Base-by-base conservation (phyloP, 2,329 filamentous ascomycete species). In the Colletotrichum truncatum region DNA sequence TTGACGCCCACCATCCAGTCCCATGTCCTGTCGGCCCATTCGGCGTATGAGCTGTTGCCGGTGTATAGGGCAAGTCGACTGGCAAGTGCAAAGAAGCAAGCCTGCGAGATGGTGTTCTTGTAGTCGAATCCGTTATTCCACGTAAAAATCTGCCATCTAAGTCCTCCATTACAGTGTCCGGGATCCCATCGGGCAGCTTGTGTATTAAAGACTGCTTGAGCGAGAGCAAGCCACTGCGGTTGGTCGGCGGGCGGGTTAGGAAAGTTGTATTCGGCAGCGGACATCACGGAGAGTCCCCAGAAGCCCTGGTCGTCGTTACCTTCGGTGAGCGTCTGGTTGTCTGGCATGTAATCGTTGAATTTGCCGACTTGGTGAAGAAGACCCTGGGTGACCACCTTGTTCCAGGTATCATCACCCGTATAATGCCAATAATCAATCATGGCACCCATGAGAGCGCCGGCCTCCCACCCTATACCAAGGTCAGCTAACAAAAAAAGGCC, bases 351-450 rank as follows among this genome's bases (percentile, higher is more conserved):
- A 73, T 95, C 90, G 62, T 88, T 81, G 72, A 91, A 84, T 2
- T 87, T 84, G 57, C 93, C 93, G 56, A 90, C 88, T 77, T 97
- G 93, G 74, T 87, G 89, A 48, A 94, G 83, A 70, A 97, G 84
- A 11, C 87, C 93, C 68, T 92, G 83, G 34, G 83, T 84, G 14
- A 88, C 86, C 41, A 92, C 79, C 14, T 89, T 80, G 74, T 94
- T 94, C 79, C 92, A 96, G 32, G 85, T 84, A 4, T 84, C 79
- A 73, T 95, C 92, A 18, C 89, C 89, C 0, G 92, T 95, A 74
- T 93, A 93, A 74, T 90, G 92, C 92, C 92, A 97, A 76, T 96
- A 96, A 72, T 96, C 92, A 56, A 97, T 83, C 67, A 96, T 80
- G 3, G 90, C 83, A 21, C 87, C 87, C 77, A 89, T 84, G 82